These are phyloP conservation scores for Fomitopsis serialis DNA, from an alignment of 768 basidiomycete species.

Conservation along the genomic window DNA sequence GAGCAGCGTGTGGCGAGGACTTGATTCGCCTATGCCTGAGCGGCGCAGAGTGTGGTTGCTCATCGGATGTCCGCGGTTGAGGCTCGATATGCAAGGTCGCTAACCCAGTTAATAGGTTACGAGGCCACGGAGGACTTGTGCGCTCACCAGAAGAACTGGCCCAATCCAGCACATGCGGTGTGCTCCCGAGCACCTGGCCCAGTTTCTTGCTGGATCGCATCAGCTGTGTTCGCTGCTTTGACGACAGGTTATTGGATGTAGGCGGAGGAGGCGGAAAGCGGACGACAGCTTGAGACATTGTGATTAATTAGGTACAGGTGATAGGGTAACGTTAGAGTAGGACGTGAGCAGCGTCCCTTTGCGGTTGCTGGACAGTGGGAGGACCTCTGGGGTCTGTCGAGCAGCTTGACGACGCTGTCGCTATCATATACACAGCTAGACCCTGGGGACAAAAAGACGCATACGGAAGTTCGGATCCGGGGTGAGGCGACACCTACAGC, in stretches of 20 bases:
- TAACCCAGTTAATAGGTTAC: background rate
- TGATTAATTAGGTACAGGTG: background rate
- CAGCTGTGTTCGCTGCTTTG: slow-evolving; percentile 48
- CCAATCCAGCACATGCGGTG: slow-evolving; percentile 51
- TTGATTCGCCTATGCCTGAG: slow-evolving; percentile 8
- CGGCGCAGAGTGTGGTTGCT: slow-evolving; percentile 1
- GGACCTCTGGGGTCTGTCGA: too few relatives aligned
- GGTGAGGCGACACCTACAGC: too few relatives aligned
- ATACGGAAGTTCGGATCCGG: too few relatives aligned
- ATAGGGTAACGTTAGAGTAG: too few relatives aligned
- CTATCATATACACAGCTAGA: too few relatives aligned
- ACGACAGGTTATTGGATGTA: slow-evolving; percentile 50
- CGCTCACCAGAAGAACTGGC: slow-evolving; percentile 9
- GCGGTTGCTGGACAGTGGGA: too few relatives aligned
- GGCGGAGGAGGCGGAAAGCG: slow-evolving; percentile 43
- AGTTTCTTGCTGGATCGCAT: slow-evolving; percentile 56
- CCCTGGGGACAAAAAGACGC: too few relatives aligned
- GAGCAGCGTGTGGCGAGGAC: slow-evolving; percentile 10
- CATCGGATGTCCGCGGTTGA: background rate
- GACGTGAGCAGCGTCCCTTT: too few relatives aligned
- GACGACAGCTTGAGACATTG: slow-evolving; percentile 15
- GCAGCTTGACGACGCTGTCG: too few relatives aligned
- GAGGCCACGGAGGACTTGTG: too few relatives aligned
- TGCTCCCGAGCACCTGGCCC: slow-evolving; percentile 49
- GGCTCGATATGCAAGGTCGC: background rate